Evolutionary conservation across 1,139 yeast genomes (phyloP).

Genomic region (Kazachstania sp.): DNA sequence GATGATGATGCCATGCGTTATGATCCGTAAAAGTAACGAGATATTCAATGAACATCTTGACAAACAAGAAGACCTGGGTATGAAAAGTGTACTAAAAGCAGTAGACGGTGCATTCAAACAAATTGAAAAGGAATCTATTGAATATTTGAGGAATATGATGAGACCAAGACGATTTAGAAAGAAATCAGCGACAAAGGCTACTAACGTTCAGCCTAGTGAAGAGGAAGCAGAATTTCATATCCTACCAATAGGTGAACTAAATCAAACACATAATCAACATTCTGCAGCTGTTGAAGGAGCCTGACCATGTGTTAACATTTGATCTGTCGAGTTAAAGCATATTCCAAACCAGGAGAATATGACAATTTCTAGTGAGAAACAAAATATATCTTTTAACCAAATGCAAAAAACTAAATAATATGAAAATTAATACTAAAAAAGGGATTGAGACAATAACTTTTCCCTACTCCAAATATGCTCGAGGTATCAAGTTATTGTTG

Average conservation of each 20-base stretch:
- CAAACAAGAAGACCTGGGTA: conserved; percentile 23
- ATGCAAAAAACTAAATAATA: too few species aligned
- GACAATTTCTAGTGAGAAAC: too few species aligned
- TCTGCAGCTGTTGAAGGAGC: background rate
- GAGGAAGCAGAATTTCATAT: background rate
- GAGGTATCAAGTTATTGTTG: too few species aligned
- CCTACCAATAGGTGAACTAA: background rate
- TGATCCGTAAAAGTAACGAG: conserved; percentile 27
- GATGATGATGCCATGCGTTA: conserved; percentile 27
- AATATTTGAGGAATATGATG: conserved; percentile 9
- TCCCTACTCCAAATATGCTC: too few species aligned
- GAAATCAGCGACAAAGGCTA: background rate
- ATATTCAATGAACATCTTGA: conserved; percentile 30
- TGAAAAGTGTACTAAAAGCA: conserved; percentile 28
- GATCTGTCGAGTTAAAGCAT: too few species aligned
- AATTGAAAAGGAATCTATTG: conserved; percentile 20
- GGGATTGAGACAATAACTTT: too few species aligned
- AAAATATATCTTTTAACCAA: too few species aligned
- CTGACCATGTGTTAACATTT: too few species aligned
- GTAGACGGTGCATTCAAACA: conserved; percentile 21
- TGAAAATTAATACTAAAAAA: too few species aligned
- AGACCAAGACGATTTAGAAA: background rate
- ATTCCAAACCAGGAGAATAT: too few species aligned
- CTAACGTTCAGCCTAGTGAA: background rate
- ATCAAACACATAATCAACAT: background rate